Evolutionary conservation across 106 monocot genomes (phyloP), one percentile per base, ranked within the genome.

Genomic region (Apostasia shenzhenica): DNA sequence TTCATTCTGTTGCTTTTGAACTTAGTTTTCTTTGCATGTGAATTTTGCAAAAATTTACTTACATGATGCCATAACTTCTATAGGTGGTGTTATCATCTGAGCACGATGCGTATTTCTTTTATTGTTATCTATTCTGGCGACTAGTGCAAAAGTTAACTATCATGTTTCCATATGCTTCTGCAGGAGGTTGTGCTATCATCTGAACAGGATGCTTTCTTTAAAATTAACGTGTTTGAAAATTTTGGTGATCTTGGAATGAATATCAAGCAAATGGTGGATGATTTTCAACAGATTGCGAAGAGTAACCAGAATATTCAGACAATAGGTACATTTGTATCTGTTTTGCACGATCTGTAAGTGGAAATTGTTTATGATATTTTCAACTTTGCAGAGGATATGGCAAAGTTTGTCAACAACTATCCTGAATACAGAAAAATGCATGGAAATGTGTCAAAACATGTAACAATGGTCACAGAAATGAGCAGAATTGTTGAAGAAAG

Each of bases 221-320:
- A 90, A 72, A 74, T 83, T 67, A 99, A 99, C 61, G 88, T 99
- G 83, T 90, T 81, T 73, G 99, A 93, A 68, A 99, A 93, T 80
- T 99, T 99, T 88, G 99, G 99, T 48, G 99, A 99, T 83, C 87
- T 99, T 70, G 99, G 99, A 45, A 93, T 99, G 99, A 99, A 99
- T 66, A 93, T 93, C 45, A 99, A 99, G 77, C 50, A 73, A 70
- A 99, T 99, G 99, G 99, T 99, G 51, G 99, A 99, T 83, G 99
- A 99, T 61, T 99, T 99, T 69, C 99, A 99, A 74, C 99, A 99
- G 67, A 79, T 93, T 78, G 78, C 93, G 13, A 99, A 90, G 83
- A 90, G 87, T 69, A 99, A 93, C 79, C 99, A 93, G 78, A 93
- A 88, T 43, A 93, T 99, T 73, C 93, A 92, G 68, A 93, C 93